Percentiles rank a stretch among this genome's conserved stretches.
Conservation (phyloP, 257 asterid species). For the Fraxinus excelsior region DNA sequence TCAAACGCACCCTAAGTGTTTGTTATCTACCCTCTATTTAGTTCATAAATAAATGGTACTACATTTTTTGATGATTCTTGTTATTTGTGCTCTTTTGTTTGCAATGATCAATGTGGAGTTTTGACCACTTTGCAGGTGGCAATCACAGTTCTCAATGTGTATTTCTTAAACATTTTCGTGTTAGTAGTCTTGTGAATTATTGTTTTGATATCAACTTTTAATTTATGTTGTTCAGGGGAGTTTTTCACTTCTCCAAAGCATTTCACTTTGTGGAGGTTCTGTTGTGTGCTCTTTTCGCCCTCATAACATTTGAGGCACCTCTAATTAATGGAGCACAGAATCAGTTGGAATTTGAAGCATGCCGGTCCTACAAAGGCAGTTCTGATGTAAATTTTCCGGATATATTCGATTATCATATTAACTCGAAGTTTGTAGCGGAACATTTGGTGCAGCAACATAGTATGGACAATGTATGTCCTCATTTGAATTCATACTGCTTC, state of each 20-base stretch:
- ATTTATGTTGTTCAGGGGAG: slow-evolving; percentile 31
- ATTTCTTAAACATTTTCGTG: background rate
- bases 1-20: too few species aligned
- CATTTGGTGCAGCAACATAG: slow-evolving; percentile 27
- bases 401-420: slow-evolving; percentile 31
- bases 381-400: slow-evolving; percentile 29
- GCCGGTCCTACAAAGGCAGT: slow-evolving; percentile 33
- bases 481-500: slow-evolving; percentile 62
- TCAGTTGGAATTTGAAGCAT: slow-evolving; percentile 39
- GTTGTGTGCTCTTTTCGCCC: slow-evolving; percentile 18
- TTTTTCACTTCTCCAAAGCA: slow-evolving; percentile 23
- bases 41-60: background rate
- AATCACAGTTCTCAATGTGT: background rate
- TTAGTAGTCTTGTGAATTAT: background rate
- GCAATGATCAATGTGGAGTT: background rate
- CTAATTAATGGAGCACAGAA: slow-evolving; percentile 32
- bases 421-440: slow-evolving; percentile 31
- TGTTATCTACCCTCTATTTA: background rate
- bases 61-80: background rate
- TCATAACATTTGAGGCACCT: slow-evolving; percentile 33
- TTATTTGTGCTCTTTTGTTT: background rate
- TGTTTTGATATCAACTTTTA: slow-evolving; percentile 4
- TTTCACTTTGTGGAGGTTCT: slow-evolving; percentile 31
- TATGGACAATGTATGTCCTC: slow-evolving; percentile 44
- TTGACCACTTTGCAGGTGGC: background rate